phyloP scores from a whole-genome alignment of 108 stramenopile genomes.

The Skeletonema potamos region DNA sequence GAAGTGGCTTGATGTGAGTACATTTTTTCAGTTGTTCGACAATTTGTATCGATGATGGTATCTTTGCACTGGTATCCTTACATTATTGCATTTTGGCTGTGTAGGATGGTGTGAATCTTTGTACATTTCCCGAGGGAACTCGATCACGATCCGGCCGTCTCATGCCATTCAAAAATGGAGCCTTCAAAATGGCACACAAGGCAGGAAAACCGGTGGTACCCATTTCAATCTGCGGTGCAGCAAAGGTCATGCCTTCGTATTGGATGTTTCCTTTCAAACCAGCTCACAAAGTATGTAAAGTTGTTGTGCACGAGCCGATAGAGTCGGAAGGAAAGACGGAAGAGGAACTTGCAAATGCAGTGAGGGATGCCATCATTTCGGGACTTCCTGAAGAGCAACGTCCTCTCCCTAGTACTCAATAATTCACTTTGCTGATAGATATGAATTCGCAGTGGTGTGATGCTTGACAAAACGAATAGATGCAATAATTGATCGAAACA shows the following conservation, averaged over 20 bases:
- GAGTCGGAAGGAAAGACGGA: slow-evolving; percentile 78
- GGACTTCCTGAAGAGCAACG: slow-evolving; percentile 80
- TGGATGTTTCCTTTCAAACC: slow-evolving; percentile 84
- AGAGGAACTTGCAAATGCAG: slow-evolving; percentile 73
- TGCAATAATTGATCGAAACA: background rate
- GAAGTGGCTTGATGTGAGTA: slow-evolving; percentile 72
- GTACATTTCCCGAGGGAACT: slow-evolving; percentile 89
- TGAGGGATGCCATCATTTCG: slow-evolving; percentile 64
- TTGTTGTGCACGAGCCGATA: slow-evolving; percentile 80
- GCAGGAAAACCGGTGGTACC: slow-evolving; percentile 82
- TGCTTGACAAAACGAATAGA: background rate
- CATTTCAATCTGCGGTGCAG: slow-evolving; percentile 69
- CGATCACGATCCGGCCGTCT: slow-evolving; percentile 71
- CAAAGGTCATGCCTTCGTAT: slow-evolving; percentile 65
- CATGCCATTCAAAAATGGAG: slow-evolving; percentile 84
- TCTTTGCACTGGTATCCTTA: background rate
- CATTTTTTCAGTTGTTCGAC: too few species aligned
- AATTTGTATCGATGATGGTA: too few species aligned
- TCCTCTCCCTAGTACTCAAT: slow-evolving; percentile 20
- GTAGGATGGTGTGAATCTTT: slow-evolving; percentile 80
- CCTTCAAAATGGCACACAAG: slow-evolving; percentile 91
- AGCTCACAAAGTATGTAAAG: slow-evolving; percentile 45
- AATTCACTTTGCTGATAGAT: background rate
- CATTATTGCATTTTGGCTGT: background rate
- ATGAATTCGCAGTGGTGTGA: background rate